phyloP scores from a whole-genome alignment of 352 stramenopile species.

The Pythium rishiriense region DNA sequence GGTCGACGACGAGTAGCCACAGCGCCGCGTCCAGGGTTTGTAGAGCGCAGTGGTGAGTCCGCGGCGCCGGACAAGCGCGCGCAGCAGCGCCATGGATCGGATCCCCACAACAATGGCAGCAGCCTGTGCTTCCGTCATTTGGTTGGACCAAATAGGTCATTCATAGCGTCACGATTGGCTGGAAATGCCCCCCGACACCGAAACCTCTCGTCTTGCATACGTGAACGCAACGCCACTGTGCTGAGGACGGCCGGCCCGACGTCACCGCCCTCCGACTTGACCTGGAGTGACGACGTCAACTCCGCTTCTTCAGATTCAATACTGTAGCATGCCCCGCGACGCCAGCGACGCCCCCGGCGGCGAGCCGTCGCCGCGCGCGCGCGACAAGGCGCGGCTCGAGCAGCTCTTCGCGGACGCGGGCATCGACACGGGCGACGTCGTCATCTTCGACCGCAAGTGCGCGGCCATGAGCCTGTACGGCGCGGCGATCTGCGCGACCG shows the following conservation, averaged over 20 bases:
- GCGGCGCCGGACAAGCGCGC: too few relatives aligned
- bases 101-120: too few relatives aligned
- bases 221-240: neutral
- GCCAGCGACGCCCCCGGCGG: too few relatives aligned
- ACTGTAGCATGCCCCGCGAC: constrained; percentile 7
- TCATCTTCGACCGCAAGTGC: constrained; percentile 84
- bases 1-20: neutral
- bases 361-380: constrained; percentile 20
- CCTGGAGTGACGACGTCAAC: neutral
- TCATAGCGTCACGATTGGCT: constrained; percentile 2
- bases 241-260: neutral
- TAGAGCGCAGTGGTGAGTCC: neutral
- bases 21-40: neutral
- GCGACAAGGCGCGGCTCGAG: constrained; percentile 22
- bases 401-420: constrained; percentile 47
- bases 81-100: constrained; percentile 1
- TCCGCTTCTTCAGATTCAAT: neutral
- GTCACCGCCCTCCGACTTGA: neutral
- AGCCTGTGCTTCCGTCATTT: too few relatives aligned
- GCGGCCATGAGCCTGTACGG: constrained; percentile 76
- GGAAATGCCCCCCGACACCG: neutral
- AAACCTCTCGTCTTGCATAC: neutral
- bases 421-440: constrained; percentile 75
- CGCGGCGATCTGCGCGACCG: constrained; percentile 69
- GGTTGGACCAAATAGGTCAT: neutral